Percentiles rank a stretch among this genome's conserved stretches.
phyloP scores from a whole-genome alignment of 495 filamentous ascomycete species.

The Sabuloglossum arenarium region DNA sequence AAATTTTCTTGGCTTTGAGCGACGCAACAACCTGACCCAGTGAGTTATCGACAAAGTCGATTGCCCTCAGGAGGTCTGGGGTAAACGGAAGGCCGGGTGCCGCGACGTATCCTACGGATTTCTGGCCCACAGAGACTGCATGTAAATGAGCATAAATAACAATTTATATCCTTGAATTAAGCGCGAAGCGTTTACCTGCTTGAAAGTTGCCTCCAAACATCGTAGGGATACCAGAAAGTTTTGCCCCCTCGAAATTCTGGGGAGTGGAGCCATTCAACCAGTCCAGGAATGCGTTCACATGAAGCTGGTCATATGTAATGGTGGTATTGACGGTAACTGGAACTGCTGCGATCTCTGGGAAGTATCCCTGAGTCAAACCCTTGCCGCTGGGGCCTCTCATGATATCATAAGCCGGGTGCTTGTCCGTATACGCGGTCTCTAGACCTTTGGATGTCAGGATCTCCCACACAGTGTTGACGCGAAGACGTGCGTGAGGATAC shows the following conservation, averaged over 20 bases:
- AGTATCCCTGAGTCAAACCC: constrained; percentile 18
- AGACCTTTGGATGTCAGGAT: constrained; percentile 12
- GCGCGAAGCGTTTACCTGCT: not conserved
- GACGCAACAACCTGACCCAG: constrained; percentile 9
- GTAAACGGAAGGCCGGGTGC: constrained; percentile 5
- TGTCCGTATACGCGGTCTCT: constrained; percentile 20
- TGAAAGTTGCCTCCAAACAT: constrained; percentile 22
- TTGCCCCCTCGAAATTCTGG: constrained; percentile 10
- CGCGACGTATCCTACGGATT: constrained; percentile 14
- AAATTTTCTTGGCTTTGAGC: constrained; percentile 16
- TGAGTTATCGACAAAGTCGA: constrained; percentile 9
- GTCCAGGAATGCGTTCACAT: constrained; percentile 17
- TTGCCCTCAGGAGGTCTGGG: constrained; percentile 4
- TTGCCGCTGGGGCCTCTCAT: constrained; percentile 17
- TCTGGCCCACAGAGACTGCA: constrained; percentile 17
- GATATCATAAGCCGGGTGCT: constrained; percentile 21
- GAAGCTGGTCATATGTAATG: constrained; percentile 16
- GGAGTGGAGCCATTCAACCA: constrained; percentile 15
- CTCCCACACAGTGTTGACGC: constrained; percentile 21
- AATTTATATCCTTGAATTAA: not conserved
- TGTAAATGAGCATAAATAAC: not conserved
- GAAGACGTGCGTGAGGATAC: constrained; percentile 18
- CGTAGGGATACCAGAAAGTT: constrained; percentile 11
- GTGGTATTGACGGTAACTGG: constrained; percentile 10
- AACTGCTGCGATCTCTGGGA: constrained; percentile 17